Evolutionary conservation across 768 basidiomycete genomes (phyloP).

Genomic region (Dacryopinax spathularia): DNA sequence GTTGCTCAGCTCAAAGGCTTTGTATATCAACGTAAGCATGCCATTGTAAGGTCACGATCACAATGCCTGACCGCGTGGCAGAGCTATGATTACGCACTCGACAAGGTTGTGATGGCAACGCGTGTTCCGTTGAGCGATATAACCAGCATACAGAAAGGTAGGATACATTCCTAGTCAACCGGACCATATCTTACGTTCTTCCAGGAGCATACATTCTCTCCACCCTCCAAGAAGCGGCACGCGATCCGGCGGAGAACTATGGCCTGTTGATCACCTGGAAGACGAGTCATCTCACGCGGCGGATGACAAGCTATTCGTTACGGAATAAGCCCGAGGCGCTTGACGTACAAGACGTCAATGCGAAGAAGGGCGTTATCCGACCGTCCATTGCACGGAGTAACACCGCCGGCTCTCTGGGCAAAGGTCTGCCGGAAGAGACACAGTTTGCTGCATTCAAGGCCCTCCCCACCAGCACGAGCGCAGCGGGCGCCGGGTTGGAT

Average conservation of each 20-base stretch:
- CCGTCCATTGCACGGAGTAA: slow-evolving; percentile 11
- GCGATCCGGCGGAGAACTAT: slow-evolving; percentile 75
- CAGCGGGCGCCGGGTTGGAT: background rate
- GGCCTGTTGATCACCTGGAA: slow-evolving; percentile 79
- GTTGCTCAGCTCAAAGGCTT: slow-evolving; percentile 43
- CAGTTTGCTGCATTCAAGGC: slow-evolving; percentile 28
- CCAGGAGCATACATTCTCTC: slow-evolving; percentile 91
- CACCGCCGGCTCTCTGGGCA: slow-evolving; percentile 1
- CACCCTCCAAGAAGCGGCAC: slow-evolving; percentile 79
- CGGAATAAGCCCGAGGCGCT: slow-evolving; percentile 36
- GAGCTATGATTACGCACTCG: slow-evolving; percentile 88
- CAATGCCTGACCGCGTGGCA: slow-evolving; percentile 21
- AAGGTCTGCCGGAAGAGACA: slow-evolving; percentile 3
- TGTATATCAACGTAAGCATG: slow-evolving; percentile 62
- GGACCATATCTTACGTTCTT: background rate
- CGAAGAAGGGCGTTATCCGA: background rate
- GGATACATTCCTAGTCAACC: background rate
- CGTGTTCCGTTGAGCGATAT: slow-evolving; percentile 79
- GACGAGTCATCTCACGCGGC: slow-evolving; percentile 53
- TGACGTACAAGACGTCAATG: background rate
- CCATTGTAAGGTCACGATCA: background rate
- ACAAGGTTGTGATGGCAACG: slow-evolving; percentile 81
- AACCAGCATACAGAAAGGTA: slow-evolving; percentile 62
- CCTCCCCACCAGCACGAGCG: slow-evolving; percentile 17
- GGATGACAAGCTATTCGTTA: slow-evolving; percentile 74